Conservation (phyloP, 805 yeast genomes). For the Lachancea sp. region DNA sequence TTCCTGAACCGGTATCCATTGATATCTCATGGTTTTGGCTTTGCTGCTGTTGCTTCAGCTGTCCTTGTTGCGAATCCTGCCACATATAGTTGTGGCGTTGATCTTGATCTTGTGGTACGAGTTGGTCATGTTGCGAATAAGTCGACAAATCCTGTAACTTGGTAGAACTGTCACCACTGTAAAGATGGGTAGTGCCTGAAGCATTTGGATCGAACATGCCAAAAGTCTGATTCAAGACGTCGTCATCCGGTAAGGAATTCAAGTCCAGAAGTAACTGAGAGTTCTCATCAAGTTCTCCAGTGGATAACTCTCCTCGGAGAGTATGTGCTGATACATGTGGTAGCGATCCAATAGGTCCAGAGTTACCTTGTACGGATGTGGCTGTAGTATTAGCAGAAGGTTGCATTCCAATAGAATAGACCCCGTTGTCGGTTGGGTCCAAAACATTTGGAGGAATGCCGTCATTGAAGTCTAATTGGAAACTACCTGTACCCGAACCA, state of each 20-base stretch:
- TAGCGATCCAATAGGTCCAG: not conserved
- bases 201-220: constrained; percentile 1
- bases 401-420: constrained; percentile 4
- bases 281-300: constrained; percentile 1
- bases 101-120: not conserved
- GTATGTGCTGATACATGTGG: not conserved
- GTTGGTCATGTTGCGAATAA: not conserved
- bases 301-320: not conserved
- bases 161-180: constrained; percentile 2
- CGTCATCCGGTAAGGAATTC: not conserved
- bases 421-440: constrained; percentile 1
- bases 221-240: not conserved
- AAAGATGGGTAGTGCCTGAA: not conserved
- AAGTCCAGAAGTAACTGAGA: constrained; percentile 2
- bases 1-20: not conserved
- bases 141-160: not conserved
- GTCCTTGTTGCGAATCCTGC: not conserved
- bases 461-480: constrained; percentile 5
- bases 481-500: not conserved
- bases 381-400: not conserved
- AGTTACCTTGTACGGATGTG: not conserved
- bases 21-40: not conserved
- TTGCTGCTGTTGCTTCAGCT: not conserved
- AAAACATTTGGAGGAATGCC: constrained; percentile 2
- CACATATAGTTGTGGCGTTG: not conserved